Evolutionary conservation across 2,329 filamentous ascomycete genomes (phyloP), one percentile per base, ranked within the genome.

Genomic region (Phaeosphaeria sp.): DNA sequence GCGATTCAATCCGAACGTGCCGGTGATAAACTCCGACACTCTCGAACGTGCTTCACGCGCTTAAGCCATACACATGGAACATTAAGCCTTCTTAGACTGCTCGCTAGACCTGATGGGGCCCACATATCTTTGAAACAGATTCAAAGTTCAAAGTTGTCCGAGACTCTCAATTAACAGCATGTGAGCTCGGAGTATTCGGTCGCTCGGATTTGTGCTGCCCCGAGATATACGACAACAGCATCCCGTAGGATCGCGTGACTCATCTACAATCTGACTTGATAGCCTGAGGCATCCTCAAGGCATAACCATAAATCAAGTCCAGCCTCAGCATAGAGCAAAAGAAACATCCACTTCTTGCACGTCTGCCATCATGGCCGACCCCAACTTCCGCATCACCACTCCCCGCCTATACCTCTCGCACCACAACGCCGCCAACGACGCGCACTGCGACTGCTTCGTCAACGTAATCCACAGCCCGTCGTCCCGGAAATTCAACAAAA

Each of bases 351-450:
- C 2, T 44, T 3, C 18, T 11, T 36, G 21, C 22, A n/a, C 17
- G n/a, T 18, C 36, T 24, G 11, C 45, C 21, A 43, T 21, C 27
- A 53, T 53, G 50, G 8, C 27, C 20, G 44, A 47, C 21, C 18
- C 33, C 20, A 11, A 53, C 27, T 48, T 48, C 20, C 25, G 40
- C 25, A 54, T 54, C 44, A 43, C 45, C 44, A 54, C 52, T 9
- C 52, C 52, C 20, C 52, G 52, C 36, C 52, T 54, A n/a, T 43
- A 33, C 36, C 43, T 54, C 15, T 54, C 52, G 17, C 52, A 54
- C 45, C 44, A 43, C n/a, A 20, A 42, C 24, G 22, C 52, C 46
- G 18, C 45, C 33, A 43, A 49, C 33, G 24, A 30, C 18, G 33
- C 46, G 6, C 52, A 54, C 39, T 43, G 36, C 45, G 57, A 43